Evolutionary conservation across 805 yeast genomes (phyloP).

Genomic region (Suhomyces kilbournensis): DNA sequence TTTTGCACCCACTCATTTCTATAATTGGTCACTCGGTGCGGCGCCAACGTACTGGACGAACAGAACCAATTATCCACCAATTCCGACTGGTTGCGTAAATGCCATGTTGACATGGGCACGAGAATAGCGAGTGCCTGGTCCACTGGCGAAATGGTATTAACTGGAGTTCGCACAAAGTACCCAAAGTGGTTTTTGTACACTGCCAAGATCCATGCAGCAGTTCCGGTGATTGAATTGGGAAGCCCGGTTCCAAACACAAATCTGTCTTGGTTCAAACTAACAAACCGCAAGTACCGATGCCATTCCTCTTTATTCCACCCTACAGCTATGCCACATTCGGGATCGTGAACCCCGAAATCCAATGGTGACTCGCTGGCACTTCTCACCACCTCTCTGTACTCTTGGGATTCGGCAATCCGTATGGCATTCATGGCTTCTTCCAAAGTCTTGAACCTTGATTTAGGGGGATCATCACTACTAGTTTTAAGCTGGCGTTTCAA

Average conservation of each 20-base stretch:
- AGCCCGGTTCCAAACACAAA: not conserved
- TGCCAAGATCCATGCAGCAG: slow-evolving; percentile 1
- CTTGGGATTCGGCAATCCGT: not conserved
- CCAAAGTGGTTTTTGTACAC: not conserved
- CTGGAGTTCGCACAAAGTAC: slow-evolving; percentile 2
- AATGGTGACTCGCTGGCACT: not conserved
- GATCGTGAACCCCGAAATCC: not conserved
- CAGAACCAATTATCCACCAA: slow-evolving; percentile 1
- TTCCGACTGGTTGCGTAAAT: not conserved
- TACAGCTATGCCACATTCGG: not conserved
- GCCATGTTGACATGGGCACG: slow-evolving; percentile 4
- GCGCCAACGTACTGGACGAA: not conserved
- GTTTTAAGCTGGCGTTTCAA: not conserved
- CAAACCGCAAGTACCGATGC: not conserved
- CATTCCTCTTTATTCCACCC: slow-evolving; percentile 2
- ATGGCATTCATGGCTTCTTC: not conserved
- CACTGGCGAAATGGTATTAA: not conserved
- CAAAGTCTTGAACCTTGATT: not conserved
- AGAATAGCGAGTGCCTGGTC: slow-evolving; percentile 3
- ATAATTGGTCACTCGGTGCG: not conserved
- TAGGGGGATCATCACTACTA: not conserved
- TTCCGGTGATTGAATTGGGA: not conserved
- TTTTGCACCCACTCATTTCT: not conserved
- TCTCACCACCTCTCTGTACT: not conserved
- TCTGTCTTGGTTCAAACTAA: not conserved